Percentiles rank a stretch among this genome's conserved stretches.
phyloP scores from a whole-genome alignment of 441 rosid species.

The Kokia cookei region DNA sequence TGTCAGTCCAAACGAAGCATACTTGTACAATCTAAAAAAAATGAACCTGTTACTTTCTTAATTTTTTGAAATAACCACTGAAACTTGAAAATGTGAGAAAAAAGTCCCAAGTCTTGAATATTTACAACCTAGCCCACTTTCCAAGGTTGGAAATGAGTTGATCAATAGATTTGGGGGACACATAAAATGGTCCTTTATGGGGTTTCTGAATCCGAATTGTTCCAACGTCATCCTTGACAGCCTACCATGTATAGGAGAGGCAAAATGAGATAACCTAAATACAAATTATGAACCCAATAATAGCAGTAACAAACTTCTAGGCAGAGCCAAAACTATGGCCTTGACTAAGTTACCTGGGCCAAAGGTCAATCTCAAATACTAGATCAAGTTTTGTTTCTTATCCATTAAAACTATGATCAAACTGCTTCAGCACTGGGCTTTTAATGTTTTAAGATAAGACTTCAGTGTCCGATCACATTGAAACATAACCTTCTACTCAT shows the following conservation, averaged over 20 bases:
- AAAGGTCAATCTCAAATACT: background rate
- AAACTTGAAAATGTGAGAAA: background rate
- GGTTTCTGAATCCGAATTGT: slow-evolving; percentile 79
- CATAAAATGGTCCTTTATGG: slow-evolving; percentile 80
- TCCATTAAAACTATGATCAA: background rate
- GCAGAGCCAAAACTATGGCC: background rate
- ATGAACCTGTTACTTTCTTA: slow-evolving; percentile 11
- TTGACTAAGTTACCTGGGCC: background rate
- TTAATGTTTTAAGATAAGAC: background rate
- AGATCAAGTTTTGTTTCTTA: background rate
- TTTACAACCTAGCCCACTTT: slow-evolving; percentile 82
- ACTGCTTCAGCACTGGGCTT: background rate
- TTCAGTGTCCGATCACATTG: background rate
- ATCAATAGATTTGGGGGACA: slow-evolving; percentile 75
- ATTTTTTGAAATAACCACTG: background rate
- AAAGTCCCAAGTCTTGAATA: background rate
- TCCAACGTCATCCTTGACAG: slow-evolving; percentile 72
- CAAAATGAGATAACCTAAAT: background rate
- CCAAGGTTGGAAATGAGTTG: slow-evolving; percentile 74
- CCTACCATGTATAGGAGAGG: slow-evolving; percentile 30
- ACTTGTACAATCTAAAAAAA: slow-evolving; percentile 67
- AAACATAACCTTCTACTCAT: background rate
- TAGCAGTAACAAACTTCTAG: background rate
- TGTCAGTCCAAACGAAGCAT: slow-evolving; percentile 66
- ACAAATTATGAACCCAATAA: background rate